These are phyloP conservation scores for Botrytis hyacinthi DNA, from an alignment of 2,329 filamentous ascomycete species.

Conservation along the genomic window DNA sequence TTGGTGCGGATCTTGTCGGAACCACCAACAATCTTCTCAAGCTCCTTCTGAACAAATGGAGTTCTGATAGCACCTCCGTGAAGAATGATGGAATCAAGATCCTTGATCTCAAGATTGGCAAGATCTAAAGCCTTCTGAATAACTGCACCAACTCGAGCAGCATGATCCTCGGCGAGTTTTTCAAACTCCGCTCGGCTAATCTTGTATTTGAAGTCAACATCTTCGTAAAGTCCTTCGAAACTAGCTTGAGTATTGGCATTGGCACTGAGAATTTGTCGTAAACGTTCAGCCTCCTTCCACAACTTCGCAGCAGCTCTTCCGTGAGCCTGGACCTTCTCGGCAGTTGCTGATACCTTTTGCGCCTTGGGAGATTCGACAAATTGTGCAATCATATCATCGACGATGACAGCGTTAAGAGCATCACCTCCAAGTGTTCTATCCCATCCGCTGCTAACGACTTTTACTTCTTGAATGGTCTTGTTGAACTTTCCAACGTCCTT, in stretches of 20 bases:
- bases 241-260: constrained; percentile 77
- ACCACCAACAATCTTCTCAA: constrained; percentile 72
- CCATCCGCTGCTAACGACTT: constrained; percentile 82
- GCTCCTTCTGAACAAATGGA: constrained; percentile 86
- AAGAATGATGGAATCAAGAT: constrained; percentile 87
- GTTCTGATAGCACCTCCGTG: constrained; percentile 89
- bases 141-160: constrained; percentile 64
- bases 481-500: constrained; percentile 93
- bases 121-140: constrained; percentile 72
- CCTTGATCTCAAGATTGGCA: constrained; percentile 68
- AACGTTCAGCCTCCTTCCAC: constrained; percentile 85
- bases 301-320: constrained; percentile 85
- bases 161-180: constrained; percentile 66
- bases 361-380: constrained; percentile 70
- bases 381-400: constrained; percentile 82
- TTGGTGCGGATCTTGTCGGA: constrained; percentile 83
- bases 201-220: constrained; percentile 92
- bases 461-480: constrained; percentile 96
- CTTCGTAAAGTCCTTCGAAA: constrained; percentile 88
- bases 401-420: constrained; percentile 79
- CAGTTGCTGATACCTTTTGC: constrained; percentile 61
- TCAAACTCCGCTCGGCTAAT: constrained; percentile 79
- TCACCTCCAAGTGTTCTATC: constrained; percentile 89
- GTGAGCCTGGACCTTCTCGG: constrained; percentile 65
- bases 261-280: constrained; percentile 88